Evolutionary conservation across 768 basidiomycete species (phyloP), one percentile per base, ranked within the genome.

Genomic region (Serpula lacrymans): DNA sequence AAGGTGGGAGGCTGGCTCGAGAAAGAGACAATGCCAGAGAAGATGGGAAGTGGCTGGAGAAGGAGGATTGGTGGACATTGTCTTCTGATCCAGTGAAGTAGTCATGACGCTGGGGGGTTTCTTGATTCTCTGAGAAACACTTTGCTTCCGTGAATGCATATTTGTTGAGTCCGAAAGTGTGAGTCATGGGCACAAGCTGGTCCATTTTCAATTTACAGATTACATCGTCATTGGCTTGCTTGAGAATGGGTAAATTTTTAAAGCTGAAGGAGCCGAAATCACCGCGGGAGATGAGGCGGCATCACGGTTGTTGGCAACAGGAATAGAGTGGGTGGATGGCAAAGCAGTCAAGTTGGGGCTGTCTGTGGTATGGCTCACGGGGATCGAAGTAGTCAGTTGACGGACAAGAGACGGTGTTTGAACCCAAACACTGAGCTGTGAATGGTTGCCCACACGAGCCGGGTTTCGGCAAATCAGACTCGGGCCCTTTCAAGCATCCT

Each of bases 361-460:
- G 42, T 84, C 55, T 92, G 88, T 22, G 84, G 80, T 31, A 88
- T 80, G 12, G 95, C 95, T 3, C 96, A 31, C 96, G 83, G 45
- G 93, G 80, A 66, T 99, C 96, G 54, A 99, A 99, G 67, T 99
- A 99, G 61, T 99, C 96, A n/a, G 96, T 99, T 16, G 92, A 95
- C 65, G 68, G 55, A 81, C 80, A 16, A 73, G 69, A 36, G 81
- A 71, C 30, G 57, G n/a, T 62, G 34, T 78, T 76, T 16, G 60
- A 43, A 56, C 78, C 76, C 43, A 68, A 67, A 20, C 54, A 49
- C 51, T 74, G 74, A 17, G 68, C n/a, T n/a, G n/a, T n/a, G n/a
- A n/a, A n/a, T n/a, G n/a, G 71, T 51, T 78, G 78, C 48, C 68
- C 68, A 59, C 74, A 71, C 39, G 66, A 58, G 40, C 72, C 76